Percentiles rank a stretch among this genome's conserved stretches.
Conservation (phyloP, 164 flowering plant species). For the Chloranthus sessilifolius region DNA sequence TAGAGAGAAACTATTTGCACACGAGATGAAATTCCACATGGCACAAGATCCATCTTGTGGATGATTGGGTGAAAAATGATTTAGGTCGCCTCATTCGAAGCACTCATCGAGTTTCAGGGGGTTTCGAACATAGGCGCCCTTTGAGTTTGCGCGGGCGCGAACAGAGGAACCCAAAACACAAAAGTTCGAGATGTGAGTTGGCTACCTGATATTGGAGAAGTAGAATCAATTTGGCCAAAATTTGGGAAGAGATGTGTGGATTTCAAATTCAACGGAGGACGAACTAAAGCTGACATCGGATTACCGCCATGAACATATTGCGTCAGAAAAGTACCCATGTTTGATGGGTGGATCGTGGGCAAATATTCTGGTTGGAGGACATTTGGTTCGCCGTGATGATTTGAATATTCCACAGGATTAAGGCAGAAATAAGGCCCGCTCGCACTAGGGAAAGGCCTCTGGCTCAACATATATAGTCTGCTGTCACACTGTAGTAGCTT, state of each 20-base stretch:
- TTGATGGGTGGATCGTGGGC: not conserved
- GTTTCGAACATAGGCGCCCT: too few relatives aligned
- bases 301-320: conserved; percentile 6
- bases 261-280: conserved; percentile 4
- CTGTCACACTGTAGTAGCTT: conserved; percentile 34
- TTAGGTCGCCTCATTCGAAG: too few relatives aligned
- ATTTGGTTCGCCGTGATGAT: conserved; percentile 2
- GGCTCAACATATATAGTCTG: conserved; percentile 24
- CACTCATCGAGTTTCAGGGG: too few relatives aligned
- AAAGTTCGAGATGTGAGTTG: too few relatives aligned
- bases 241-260: not conserved
- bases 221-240: not conserved
- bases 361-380: conserved; percentile 2
- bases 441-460: conserved; percentile 23
- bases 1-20: too few relatives aligned
- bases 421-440: conserved; percentile 24
- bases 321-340: not conserved
- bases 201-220: conserved; percentile 19
- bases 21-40: too few relatives aligned
- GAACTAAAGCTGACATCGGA: not conserved
- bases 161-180: too few relatives aligned
- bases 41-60: too few relatives aligned
- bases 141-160: too few relatives aligned
- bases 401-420: not conserved
- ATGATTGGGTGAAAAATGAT: too few relatives aligned